Base-by-base conservation (phyloP, 164 flowering plant genomes). In the Kalanchoe fedtschenkoi region DNA sequence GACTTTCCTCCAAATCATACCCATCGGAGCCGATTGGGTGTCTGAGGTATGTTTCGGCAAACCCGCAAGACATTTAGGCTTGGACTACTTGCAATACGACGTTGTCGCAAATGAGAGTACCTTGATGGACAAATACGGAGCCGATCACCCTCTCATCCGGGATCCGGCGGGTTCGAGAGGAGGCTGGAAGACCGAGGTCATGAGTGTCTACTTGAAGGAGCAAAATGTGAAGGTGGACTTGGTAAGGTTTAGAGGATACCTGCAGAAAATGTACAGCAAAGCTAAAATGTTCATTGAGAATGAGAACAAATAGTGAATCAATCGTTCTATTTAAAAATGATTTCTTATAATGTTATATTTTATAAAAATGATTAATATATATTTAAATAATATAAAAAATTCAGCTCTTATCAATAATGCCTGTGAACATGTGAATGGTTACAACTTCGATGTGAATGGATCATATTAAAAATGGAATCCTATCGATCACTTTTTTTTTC, bases 151-250 rank as follows among this genome's bases (percentile, higher is more conserved):
- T 62, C 69, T 80, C 69, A 32, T 83, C 15, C 80, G 21, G 46
- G 69, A 78, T 38, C 85, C 86, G 0, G 46, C 5, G 15, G 70
- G 47, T 1, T 54, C 72, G 32, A 64, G 34, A 44, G 71, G 71
- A 33, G 28, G 64, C 9, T 64, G 68, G 2, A 78, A 79, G 76
- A 43, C 64, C 2, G n/a, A 21, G 0, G 62, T 54, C 13, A 54
- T 66, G 78, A 62, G 54, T 17, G 60, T 78, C 21, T 83, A 81
- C 60, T 62, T 81, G 65, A 77, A 75, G 64, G 66, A 66, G 21
- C 88, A 83, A 70, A 62, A 81, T 70, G 79, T 85, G 21, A 77
- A 16, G 29, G 32, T 85, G 59, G 77, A 83, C 74, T 54, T 75
- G 72, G 66, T 1, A 24, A 77, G 80, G 56, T 65, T 83, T 70